Percentiles rank a stretch among this genome's conserved stretches.
phyloP scores from a whole-genome alignment of 805 yeast species.

The Metschnikowia continentalis region DNA sequence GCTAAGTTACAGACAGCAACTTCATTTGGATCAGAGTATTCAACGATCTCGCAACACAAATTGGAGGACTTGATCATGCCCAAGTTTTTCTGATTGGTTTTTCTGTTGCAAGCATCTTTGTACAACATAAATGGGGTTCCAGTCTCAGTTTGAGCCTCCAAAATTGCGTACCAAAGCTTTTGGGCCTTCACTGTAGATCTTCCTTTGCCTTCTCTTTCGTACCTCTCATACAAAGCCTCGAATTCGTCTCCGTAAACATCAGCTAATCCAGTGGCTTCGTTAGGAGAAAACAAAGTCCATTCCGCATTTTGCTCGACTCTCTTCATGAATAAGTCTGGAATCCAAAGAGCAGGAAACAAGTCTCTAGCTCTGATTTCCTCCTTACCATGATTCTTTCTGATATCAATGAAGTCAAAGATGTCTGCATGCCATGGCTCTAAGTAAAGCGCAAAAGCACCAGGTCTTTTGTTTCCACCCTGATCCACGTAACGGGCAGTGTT shows the following conservation, averaged over 20 bases:
- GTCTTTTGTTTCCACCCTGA: slow-evolving; percentile 64
- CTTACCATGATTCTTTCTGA: slow-evolving; percentile 60
- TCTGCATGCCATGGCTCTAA: slow-evolving; percentile 64
- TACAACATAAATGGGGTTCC: slow-evolving; percentile 64
- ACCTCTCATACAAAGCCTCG: slow-evolving; percentile 45
- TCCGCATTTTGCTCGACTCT: slow-evolving; percentile 52
- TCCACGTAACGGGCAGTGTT: slow-evolving; percentile 62
- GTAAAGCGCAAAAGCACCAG: slow-evolving; percentile 60
- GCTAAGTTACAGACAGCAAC: slow-evolving; percentile 62
- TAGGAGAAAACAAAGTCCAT: slow-evolving; percentile 59
- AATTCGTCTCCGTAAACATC: slow-evolving; percentile 57
- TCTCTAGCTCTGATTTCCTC: slow-evolving; percentile 63
- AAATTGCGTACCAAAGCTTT: slow-evolving; percentile 56
- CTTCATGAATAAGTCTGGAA: slow-evolving; percentile 59
- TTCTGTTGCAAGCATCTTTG: slow-evolving; percentile 58
- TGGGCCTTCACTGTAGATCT: slow-evolving; percentile 51
- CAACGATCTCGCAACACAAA: slow-evolving; percentile 62
- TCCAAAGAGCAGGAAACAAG: slow-evolving; percentile 60
- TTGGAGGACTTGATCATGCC: slow-evolving; percentile 59
- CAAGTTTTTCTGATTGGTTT: slow-evolving; percentile 57
- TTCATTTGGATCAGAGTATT: slow-evolving; percentile 54
- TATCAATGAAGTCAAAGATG: slow-evolving; percentile 54
- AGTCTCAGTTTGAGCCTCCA: slow-evolving; percentile 62
- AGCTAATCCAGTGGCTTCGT: slow-evolving; percentile 54
- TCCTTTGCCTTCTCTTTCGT: slow-evolving; percentile 50